Percentiles rank a stretch among this genome's conserved stretches.
Conservation (phyloP, 306 rosid genomes). For the Medicago ruthenica region DNA sequence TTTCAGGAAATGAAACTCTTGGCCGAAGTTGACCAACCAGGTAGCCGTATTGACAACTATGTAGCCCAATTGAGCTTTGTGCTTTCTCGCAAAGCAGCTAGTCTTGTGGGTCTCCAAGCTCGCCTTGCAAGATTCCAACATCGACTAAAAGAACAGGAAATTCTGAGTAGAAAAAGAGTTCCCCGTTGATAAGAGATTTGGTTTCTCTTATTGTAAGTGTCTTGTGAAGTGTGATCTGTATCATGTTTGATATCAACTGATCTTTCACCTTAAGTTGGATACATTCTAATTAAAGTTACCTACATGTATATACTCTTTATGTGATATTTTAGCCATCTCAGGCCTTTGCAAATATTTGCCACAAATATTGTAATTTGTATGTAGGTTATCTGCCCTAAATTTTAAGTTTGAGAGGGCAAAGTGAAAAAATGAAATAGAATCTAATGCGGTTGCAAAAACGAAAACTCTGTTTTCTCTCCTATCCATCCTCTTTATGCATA, state of each 20-base stretch:
- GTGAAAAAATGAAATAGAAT: slow-evolving; percentile 3
- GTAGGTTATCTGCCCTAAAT: slow-evolving; percentile 18
- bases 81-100: slow-evolving; percentile 95
- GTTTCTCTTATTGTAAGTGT: slow-evolving; percentile 40
- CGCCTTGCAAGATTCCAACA: slow-evolving; percentile 99
- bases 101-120: slow-evolving; percentile 96
- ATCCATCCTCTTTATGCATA: too few species aligned
- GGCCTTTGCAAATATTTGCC: slow-evolving; percentile 37
- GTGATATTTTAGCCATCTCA: slow-evolving; percentile 42
- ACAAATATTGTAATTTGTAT: slow-evolving; percentile 26
- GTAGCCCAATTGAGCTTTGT: slow-evolving; percentile 91
- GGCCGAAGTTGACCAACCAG: slow-evolving; percentile 98
- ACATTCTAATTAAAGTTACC: slow-evolving; percentile 42
- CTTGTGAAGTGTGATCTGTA: slow-evolving; percentile 25
- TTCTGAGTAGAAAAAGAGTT: slow-evolving; percentile 84
- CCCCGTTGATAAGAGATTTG: slow-evolving; percentile 65
- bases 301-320: slow-evolving; percentile 46
- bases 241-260: slow-evolving; percentile 37
- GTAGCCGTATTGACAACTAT: slow-evolving; percentile 90
- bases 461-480: not conserved
- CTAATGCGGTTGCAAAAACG: not conserved
- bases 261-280: slow-evolving; percentile 44
- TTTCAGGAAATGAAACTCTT: slow-evolving; percentile 91
- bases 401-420: slow-evolving; percentile 26
- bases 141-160: slow-evolving; percentile 91